Evolutionary conservation across 2,329 filamentous ascomycete genomes (phyloP).

Genomic region (Aspergillus quadrilineatus): DNA sequence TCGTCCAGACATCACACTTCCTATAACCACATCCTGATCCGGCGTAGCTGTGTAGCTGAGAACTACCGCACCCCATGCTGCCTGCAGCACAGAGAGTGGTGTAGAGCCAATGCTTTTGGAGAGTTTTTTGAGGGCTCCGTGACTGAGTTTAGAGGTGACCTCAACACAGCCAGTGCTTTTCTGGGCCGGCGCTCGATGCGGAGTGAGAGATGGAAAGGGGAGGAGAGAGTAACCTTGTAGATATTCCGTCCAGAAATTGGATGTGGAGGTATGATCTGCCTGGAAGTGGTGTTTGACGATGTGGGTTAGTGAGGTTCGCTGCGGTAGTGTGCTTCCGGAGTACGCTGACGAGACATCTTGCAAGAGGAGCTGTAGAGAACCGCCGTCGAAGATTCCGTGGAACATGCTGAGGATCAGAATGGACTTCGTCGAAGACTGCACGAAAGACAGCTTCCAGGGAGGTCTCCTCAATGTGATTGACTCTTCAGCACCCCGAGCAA

Average conservation of each 20-base stretch:
- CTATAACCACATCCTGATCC: slow-evolving; percentile 36
- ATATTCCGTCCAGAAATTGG: slow-evolving; percentile 24
- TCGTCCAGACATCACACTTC: slow-evolving; percentile 36
- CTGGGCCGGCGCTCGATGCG: slow-evolving; percentile 15
- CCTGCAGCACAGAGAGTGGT: slow-evolving; percentile 37
- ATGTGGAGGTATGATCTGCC: slow-evolving; percentile 20
- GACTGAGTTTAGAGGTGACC: slow-evolving; percentile 21
- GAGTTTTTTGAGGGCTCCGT: slow-evolving; percentile 31
- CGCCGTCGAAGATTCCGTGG: slow-evolving; percentile 41
- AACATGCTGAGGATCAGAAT: slow-evolving; percentile 35
- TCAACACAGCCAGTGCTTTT: slow-evolving; percentile 23
- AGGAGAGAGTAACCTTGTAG: slow-evolving; percentile 22
- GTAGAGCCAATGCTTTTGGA: slow-evolving; percentile 29
- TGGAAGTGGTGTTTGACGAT: slow-evolving; percentile 29
- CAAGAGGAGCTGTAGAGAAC: slow-evolving; percentile 35
- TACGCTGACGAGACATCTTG: slow-evolving; percentile 31
- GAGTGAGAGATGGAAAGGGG: slow-evolving; percentile 27
- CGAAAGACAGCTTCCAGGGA: slow-evolving; percentile 27
- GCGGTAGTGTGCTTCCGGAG: slow-evolving; percentile 3
- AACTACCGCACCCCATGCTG: slow-evolving; percentile 38
- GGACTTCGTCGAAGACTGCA: slow-evolving; percentile 7
- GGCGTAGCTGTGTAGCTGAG: slow-evolving; percentile 33
- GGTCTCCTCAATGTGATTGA: slow-evolving; percentile 19
- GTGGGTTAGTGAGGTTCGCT: slow-evolving; percentile 26
- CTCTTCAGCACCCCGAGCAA: slow-evolving; percentile 21